Conservation (phyloP, 495 filamentous ascomycete species). For the Venustampulla echinocandica region DNA sequence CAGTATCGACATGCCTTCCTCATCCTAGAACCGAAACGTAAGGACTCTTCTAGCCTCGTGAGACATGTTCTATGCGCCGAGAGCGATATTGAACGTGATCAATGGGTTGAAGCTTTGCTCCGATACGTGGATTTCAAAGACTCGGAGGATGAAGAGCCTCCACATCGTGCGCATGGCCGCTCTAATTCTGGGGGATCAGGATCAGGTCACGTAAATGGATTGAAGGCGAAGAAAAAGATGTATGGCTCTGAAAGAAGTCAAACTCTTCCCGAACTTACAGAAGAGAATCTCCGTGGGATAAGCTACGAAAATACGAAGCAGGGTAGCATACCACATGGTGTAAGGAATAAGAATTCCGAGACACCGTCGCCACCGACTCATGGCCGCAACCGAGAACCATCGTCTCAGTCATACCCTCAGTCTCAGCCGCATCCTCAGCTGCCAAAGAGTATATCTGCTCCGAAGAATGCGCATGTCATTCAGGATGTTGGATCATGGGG, state of each 20-base stretch:
- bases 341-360: slow-evolving; percentile 13
- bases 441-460: slow-evolving; percentile 68
- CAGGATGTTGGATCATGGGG: slow-evolving; percentile 85
- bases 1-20: slow-evolving; percentile 96
- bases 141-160: slow-evolving; percentile 43
- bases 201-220: slow-evolving; percentile 29
- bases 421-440: slow-evolving; percentile 30
- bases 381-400: slow-evolving; percentile 25
- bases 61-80: slow-evolving; percentile 94
- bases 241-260: slow-evolving; percentile 22
- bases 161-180: slow-evolving; percentile 25
- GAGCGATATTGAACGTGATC: slow-evolving; percentile 84
- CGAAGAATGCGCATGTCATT: slow-evolving; percentile 78
- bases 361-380: slow-evolving; percentile 22
- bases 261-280: slow-evolving; percentile 24
- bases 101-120: slow-evolving; percentile 85
- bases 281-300: slow-evolving; percentile 59
- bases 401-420: too few relatives aligned
- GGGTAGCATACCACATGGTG: slow-evolving; percentile 41
- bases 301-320: slow-evolving; percentile 77
- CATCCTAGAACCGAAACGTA: slow-evolving; percentile 90
- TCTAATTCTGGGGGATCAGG: slow-evolving; percentile 22
- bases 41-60: slow-evolving; percentile 83
- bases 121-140: slow-evolving; percentile 78
- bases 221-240: slow-evolving; percentile 45